These are phyloP conservation scores for Trichoderma koningiopsis DNA, from an alignment of 2,329 filamentous ascomycete species.

Conservation along the genomic window DNA sequence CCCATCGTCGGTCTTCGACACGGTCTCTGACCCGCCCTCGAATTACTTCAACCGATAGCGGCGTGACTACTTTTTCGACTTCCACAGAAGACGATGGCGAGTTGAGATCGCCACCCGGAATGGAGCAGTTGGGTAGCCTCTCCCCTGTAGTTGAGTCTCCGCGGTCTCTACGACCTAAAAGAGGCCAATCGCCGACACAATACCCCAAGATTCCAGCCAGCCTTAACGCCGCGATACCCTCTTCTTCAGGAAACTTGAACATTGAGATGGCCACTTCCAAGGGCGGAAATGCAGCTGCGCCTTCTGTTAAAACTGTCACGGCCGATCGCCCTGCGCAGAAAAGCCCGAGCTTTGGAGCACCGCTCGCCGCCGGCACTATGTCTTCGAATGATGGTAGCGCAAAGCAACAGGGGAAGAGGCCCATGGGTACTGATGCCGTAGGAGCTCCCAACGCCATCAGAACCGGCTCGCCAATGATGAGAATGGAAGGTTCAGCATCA, in stretches of 20 bases:
- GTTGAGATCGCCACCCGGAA: slow-evolving; percentile 22
- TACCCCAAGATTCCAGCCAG: slow-evolving; percentile 38
- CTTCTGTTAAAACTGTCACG: not conserved
- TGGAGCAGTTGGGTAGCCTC: slow-evolving; percentile 39
- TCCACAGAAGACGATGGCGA: slow-evolving; percentile 31
- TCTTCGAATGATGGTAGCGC: slow-evolving; percentile 16
- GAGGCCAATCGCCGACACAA: slow-evolving; percentile 38
- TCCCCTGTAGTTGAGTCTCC: slow-evolving; percentile 56
- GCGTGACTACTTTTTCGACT: slow-evolving; percentile 38
- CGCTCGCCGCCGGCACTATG: slow-evolving; percentile 21
- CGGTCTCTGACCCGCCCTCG: slow-evolving; percentile 33
- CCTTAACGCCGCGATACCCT: not conserved
- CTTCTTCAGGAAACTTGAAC: not conserved
- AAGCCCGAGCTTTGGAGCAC: slow-evolving; percentile 40
- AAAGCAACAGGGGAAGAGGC: slow-evolving; percentile 1
- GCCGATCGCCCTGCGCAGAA: slow-evolving; percentile 12
- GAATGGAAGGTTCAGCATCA: slow-evolving; percentile 42
- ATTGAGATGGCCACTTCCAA: not conserved
- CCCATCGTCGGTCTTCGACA: slow-evolving; percentile 25
- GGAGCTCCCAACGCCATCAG: slow-evolving; percentile 29
- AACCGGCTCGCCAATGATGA: slow-evolving; percentile 42
- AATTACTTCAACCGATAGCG: slow-evolving; percentile 37
- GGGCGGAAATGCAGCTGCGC: not conserved
- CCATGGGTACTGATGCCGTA: slow-evolving; percentile 10
- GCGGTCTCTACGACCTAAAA: slow-evolving; percentile 41